These are phyloP conservation scores for Penicillium angulare DNA, from an alignment of 495 filamentous ascomycete genomes.

Conservation along the genomic window DNA sequence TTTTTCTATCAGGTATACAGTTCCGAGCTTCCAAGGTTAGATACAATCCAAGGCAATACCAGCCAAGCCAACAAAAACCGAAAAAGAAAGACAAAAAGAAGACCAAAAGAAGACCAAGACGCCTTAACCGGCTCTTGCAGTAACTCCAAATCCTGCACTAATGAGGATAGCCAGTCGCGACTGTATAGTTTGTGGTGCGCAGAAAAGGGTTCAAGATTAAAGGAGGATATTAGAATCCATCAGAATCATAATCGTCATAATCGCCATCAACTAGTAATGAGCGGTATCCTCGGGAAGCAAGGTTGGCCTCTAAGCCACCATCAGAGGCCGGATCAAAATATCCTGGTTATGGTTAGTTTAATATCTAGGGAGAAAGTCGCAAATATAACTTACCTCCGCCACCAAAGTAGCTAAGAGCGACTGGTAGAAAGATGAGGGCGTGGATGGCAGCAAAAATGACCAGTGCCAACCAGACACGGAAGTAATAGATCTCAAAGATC, in stretches of 20 bases:
- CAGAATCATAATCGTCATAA: constrained; percentile 44
- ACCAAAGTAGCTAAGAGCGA: constrained; percentile 81
- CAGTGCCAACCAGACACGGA: constrained; percentile 90
- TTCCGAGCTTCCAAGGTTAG: too few relatives aligned
- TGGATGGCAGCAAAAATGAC: constrained; percentile 87
- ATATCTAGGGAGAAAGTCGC: not conserved
- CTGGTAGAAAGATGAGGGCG: constrained; percentile 87
- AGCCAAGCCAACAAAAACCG: not conserved
- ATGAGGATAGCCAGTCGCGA: not conserved
- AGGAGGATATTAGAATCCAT: constrained; percentile 41
- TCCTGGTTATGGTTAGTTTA: constrained; percentile 40
- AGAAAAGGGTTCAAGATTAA: constrained; percentile 4
- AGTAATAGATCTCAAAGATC: constrained; percentile 99
- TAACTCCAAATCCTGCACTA: not conserved
- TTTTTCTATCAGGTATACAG: too few relatives aligned
- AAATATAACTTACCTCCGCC: constrained; percentile 62
- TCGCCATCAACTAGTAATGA: constrained; percentile 47
- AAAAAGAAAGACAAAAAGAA: not conserved
- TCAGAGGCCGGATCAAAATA: constrained; percentile 82
- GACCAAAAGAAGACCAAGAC: not conserved
- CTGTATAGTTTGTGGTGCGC: not conserved
- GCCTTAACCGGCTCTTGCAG: not conserved
- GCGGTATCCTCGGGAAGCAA: constrained; percentile 54
- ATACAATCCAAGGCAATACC: not conserved
- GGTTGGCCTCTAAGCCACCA: constrained; percentile 82